phyloP scores from a whole-genome alignment of 1,139 yeast genomes.

The Pichia sp. region DNA sequence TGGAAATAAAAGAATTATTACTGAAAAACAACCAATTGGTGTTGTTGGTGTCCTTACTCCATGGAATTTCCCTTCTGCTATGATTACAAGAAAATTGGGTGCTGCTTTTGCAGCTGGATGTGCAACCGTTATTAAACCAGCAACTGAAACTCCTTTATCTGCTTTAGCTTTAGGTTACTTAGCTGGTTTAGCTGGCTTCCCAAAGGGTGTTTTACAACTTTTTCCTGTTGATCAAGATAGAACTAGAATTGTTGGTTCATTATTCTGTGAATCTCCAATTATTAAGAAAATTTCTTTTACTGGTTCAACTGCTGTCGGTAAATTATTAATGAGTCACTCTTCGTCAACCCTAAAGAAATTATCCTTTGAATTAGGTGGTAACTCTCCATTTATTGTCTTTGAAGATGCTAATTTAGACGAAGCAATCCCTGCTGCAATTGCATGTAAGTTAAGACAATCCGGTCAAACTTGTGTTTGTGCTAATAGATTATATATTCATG shows the following conservation, averaged over 20 bases:
- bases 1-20: constrained; percentile 52
- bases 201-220: constrained; percentile 73
- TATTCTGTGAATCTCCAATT: constrained; percentile 62
- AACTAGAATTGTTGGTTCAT: constrained; percentile 56
- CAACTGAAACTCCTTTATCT: constrained; percentile 80
- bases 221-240: constrained; percentile 49
- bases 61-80: constrained; percentile 95
- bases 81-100: constrained; percentile 89
- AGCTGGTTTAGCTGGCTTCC: constrained; percentile 77
- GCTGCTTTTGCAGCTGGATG: constrained; percentile 96
- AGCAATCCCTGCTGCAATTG: constrained; percentile 71
- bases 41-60: constrained; percentile 92
- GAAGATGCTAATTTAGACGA: constrained; percentile 75
- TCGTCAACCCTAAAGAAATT: constrained; percentile 77
- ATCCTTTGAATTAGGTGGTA: constrained; percentile 89
- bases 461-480: constrained; percentile 88
- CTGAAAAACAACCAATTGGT: constrained; percentile 79
- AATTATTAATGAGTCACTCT: constrained; percentile 72
- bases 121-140: constrained; percentile 86
- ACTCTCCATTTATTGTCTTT: constrained; percentile 88
- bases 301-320: constrained; percentile 88
- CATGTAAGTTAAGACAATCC: constrained; percentile 64
- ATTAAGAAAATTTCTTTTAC: constrained; percentile 84
- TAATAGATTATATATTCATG: constrained; percentile 67
- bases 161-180: constrained; percentile 77